A percentile compares a stretch with the other conserved stretches of the same genome.
These are phyloP conservation scores for Talaromyces funiculosus DNA, from an alignment of 2,329 filamentous ascomycete species.

Conservation along the genomic window DNA sequence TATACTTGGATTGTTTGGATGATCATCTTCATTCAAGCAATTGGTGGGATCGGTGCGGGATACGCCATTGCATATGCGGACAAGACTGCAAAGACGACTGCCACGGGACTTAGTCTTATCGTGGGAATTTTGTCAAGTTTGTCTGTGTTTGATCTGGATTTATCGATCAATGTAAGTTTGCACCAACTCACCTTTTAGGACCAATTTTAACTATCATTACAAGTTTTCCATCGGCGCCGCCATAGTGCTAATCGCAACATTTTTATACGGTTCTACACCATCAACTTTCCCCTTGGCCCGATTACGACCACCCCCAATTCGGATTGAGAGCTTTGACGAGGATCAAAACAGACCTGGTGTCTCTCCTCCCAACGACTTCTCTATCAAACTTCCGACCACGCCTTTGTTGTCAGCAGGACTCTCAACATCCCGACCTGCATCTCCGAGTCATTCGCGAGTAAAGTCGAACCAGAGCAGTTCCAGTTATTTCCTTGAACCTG, in stretches of 20 bases:
- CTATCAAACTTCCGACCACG: conserved; percentile 42
- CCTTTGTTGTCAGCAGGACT: conserved; percentile 43
- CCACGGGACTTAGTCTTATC: conserved; percentile 85
- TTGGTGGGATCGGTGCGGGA: conserved; percentile 77
- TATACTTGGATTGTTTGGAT: conserved; percentile 92
- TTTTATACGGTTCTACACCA: conserved; percentile 64
- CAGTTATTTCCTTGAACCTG: conserved; percentile 35
- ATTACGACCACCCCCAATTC: conserved; percentile 41
- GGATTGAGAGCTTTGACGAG: conserved; percentile 66
- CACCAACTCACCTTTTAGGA: not conserved
- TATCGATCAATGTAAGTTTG: conserved; percentile 64
- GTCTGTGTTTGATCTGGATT: conserved; percentile 73
- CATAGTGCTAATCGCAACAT: conserved; percentile 75
- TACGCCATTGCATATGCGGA: conserved; percentile 77
- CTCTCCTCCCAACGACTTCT: conserved; percentile 40
- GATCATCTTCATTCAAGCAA: conserved; percentile 73
- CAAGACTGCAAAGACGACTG: conserved; percentile 91
- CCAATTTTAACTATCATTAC: not conserved
- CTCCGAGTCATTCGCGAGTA: conserved; percentile 43
- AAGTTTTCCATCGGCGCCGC: conserved; percentile 81
- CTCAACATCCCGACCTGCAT: conserved; percentile 50
- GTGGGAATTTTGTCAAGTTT: conserved; percentile 81
- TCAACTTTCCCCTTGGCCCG: conserved; percentile 40
- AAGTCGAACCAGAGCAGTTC: conserved; percentile 34
- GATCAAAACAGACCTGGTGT: conserved; percentile 34